Percentiles rank a stretch among this genome's conserved stretches.
Evolutionary conservation across 768 basidiomycete species (phyloP).

Genomic region (Macrolepiota dolichaula): DNA sequence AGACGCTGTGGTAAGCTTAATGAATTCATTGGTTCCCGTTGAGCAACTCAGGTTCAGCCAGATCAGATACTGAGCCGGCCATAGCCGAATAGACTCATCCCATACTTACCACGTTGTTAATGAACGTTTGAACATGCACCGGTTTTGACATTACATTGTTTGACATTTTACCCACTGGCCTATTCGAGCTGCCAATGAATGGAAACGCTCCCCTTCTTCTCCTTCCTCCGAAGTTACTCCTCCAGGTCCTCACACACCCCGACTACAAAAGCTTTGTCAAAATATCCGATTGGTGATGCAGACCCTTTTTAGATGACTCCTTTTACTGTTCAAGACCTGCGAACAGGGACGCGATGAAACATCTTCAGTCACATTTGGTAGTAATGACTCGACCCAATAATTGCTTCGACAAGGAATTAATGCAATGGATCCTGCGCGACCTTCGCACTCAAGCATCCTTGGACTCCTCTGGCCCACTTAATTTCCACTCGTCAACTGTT

Average conservation of each 20-base stretch:
- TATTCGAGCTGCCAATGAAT: not conserved
- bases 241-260: too few species aligned
- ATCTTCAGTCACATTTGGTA: too few species aligned
- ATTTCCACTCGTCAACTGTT: not conserved
- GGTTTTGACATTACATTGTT: not conserved
- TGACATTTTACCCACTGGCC: not conserved
- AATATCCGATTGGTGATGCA: not conserved
- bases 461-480: not conserved
- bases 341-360: too few species aligned
- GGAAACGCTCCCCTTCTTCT: not conserved
- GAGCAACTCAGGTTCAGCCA: too few species aligned
- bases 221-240: not conserved
- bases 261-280: not conserved
- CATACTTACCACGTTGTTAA: too few species aligned
- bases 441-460: not conserved
- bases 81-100: too few species aligned
- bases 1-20: too few species aligned
- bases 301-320: not conserved
- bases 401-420: not conserved
- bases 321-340: not conserved
- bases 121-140: too few species aligned
- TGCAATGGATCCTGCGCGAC: not conserved
- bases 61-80: too few species aligned
- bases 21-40: too few species aligned
- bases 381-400: not conserved